These are phyloP conservation scores for Aspergillus piperis DNA, from an alignment of 2,329 filamentous ascomycete genomes.

Conservation along the genomic window DNA sequence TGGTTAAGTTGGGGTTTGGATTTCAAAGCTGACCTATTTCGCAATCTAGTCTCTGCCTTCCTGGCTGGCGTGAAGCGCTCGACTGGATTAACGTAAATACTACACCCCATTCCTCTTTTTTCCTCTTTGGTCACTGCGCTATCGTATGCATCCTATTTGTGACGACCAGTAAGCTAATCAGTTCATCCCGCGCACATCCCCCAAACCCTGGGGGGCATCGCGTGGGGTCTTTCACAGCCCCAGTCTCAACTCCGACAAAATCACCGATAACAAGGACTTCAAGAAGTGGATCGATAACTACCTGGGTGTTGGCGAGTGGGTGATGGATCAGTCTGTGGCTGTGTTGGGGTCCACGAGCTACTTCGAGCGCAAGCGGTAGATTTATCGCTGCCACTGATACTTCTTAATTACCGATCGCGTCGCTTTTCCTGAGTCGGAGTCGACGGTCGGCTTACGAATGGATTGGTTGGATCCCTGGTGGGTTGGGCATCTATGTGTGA, in stretches of 20 bases:
- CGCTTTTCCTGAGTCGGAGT: background rate
- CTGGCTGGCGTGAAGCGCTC: slow-evolving; percentile 96
- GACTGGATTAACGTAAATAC: slow-evolving; percentile 91
- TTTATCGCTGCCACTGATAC: background rate
- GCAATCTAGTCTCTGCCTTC: slow-evolving; percentile 77
- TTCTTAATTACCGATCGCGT: background rate
- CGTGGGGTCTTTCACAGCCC: slow-evolving; percentile 44
- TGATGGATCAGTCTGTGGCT: slow-evolving; percentile 96
- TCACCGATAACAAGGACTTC: slow-evolving; percentile 79
- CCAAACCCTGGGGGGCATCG: slow-evolving; percentile 17
- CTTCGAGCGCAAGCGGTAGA: slow-evolving; percentile 84
- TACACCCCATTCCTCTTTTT: slow-evolving; percentile 20
- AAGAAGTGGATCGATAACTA: slow-evolving; percentile 92
- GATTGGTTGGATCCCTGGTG: too few species aligned
- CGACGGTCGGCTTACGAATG: background rate
- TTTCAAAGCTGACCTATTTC: slow-evolving; percentile 9
- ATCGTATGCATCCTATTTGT: background rate
- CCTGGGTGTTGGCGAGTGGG: slow-evolving; percentile 91
- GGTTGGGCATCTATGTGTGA: background rate
- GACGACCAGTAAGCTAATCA: slow-evolving; percentile 28
- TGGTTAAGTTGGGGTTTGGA: background rate
- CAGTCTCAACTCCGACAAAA: slow-evolving; percentile 84
- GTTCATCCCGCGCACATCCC: slow-evolving; percentile 30
- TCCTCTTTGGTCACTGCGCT: background rate
- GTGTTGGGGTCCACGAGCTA: slow-evolving; percentile 84